Evolutionary conservation across 2,329 filamentous ascomycete genomes (phyloP).

Genomic region (Phaeophleospora eucalypticola): DNA sequence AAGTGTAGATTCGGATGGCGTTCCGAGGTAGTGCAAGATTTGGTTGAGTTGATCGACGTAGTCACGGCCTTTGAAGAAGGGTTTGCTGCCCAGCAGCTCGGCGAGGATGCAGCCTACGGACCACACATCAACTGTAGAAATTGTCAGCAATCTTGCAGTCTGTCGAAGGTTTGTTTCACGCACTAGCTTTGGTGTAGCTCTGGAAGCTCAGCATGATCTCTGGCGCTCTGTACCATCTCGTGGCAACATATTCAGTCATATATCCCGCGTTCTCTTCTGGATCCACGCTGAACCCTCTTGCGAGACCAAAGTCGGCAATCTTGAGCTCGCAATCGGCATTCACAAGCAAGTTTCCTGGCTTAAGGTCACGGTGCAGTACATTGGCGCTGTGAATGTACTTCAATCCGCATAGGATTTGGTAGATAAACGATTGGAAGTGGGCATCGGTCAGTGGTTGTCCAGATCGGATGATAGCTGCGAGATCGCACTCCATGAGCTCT

Average conservation of each 20-base stretch:
- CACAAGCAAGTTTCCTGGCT: constrained; percentile 93
- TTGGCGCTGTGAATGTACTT: constrained; percentile 99
- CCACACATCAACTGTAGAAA: constrained; percentile 83
- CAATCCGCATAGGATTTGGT: constrained; percentile 96
- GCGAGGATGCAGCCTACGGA: constrained; percentile 97
- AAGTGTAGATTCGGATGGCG: constrained; percentile 91
- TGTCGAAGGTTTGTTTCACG: constrained; percentile 41
- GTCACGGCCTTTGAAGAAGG: constrained; percentile 98
- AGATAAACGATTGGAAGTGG: constrained; percentile 99
- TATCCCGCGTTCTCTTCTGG: constrained; percentile 98
- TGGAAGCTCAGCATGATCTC: constrained; percentile 99
- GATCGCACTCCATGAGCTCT: constrained; percentile 99
- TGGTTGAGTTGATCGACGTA: constrained; percentile 99
- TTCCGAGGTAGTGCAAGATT: constrained; percentile 96
- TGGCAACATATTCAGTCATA: constrained; percentile 99
- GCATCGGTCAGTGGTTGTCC: constrained; percentile 96
- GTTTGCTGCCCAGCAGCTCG: constrained; percentile 88
- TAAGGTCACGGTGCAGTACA: constrained; percentile 92
- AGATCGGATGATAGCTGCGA: constrained; percentile 95
- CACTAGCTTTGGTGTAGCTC: constrained; percentile 99
- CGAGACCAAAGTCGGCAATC: constrained; percentile 97
- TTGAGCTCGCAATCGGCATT: constrained; percentile 99
- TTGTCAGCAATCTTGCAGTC: constrained; percentile 8
- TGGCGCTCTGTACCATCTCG: constrained; percentile 95
- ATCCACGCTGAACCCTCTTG: constrained; percentile 92